Conservation (phyloP, 2,329 filamentous ascomycete species). For the Colletotrichum coccodes region DNA sequence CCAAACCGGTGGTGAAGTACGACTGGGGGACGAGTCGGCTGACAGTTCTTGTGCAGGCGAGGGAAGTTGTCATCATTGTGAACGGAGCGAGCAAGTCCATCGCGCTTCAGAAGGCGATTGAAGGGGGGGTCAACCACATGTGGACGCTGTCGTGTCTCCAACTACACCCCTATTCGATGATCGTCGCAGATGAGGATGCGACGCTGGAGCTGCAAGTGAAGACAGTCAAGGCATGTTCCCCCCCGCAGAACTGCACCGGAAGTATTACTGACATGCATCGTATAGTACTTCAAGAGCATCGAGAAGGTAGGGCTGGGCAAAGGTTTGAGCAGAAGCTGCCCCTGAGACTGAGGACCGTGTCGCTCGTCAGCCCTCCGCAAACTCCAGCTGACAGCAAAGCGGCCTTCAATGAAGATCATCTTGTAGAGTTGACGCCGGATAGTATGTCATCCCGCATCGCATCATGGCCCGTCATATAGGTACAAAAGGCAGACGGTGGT, state of each 20-base stretch:
- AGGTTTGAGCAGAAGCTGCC: slow-evolving; percentile 57
- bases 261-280: neutral
- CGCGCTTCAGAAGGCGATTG: slow-evolving; percentile 77
- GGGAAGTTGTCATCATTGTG: slow-evolving; percentile 80
- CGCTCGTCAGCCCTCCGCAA: slow-evolving; percentile 32
- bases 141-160: slow-evolving; percentile 82
- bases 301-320: slow-evolving; percentile 61
- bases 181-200: slow-evolving; percentile 80
- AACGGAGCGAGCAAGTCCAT: slow-evolving; percentile 78
- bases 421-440: slow-evolving; percentile 33
- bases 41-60: slow-evolving; percentile 72
- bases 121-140: slow-evolving; percentile 82
- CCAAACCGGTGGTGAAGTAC: too few relatives aligned
- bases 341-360: slow-evolving; percentile 29
- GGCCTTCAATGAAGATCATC: slow-evolving; percentile 15
- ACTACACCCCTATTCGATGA: slow-evolving; percentile 76
- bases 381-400: slow-evolving; percentile 33
- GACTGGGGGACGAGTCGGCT: slow-evolving; percentile 70
- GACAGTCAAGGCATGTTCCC: slow-evolving; percentile 61
- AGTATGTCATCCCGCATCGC: slow-evolving; percentile 35
- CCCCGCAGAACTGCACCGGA: neutral
- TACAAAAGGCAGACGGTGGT: neutral
- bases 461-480: slow-evolving; percentile 23
- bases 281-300: slow-evolving; percentile 63
- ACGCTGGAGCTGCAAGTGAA: slow-evolving; percentile 73